Percentiles rank a stretch among this genome's conserved stretches.
phyloP scores from a whole-genome alignment of 495 filamentous ascomycete species.

The Cudoniella acicularis region DNA sequence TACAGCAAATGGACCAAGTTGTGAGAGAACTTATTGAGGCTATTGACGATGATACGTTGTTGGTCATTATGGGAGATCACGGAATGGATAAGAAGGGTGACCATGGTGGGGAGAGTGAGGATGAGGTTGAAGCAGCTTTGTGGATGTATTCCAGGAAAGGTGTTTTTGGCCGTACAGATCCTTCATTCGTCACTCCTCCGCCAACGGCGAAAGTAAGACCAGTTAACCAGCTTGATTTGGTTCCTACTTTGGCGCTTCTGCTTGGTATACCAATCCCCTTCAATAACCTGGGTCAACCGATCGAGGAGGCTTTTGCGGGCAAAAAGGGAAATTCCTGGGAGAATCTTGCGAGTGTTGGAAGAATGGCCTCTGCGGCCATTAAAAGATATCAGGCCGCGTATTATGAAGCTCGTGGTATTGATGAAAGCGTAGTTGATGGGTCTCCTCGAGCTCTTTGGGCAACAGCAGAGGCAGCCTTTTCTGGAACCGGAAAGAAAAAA shows the following conservation, averaged over 20 bases:
- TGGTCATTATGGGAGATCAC: slow-evolving; percentile 97
- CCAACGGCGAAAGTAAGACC: slow-evolving; percentile 71
- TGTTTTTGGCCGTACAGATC: slow-evolving; percentile 72
- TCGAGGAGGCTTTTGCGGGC: slow-evolving; percentile 89
- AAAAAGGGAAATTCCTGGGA: slow-evolving; percentile 61
- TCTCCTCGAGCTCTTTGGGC: slow-evolving; percentile 59
- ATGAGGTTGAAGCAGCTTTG: slow-evolving; percentile 88
- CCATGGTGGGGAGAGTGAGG: slow-evolving; percentile 93
- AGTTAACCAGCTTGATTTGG: slow-evolving; percentile 93
- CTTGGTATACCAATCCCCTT: slow-evolving; percentile 92
- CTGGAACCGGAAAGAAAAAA: slow-evolving; percentile 29
- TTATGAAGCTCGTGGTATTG: slow-evolving; percentile 55
- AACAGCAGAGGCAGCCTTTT: slow-evolving; percentile 32
- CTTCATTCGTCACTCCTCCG: slow-evolving; percentile 60
- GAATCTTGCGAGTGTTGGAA: slow-evolving; percentile 70
- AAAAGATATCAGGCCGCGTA: slow-evolving; percentile 74
- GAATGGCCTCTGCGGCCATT: slow-evolving; percentile 79
- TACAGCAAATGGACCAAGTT: slow-evolving; percentile 85
- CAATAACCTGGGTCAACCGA: slow-evolving; percentile 94
- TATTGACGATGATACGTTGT: slow-evolving; percentile 79
- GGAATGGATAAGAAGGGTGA: slow-evolving; percentile 98
- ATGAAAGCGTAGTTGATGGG: slow-evolving; percentile 50
- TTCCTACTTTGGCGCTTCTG: slow-evolving; percentile 83
- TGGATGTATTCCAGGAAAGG: slow-evolving; percentile 96
- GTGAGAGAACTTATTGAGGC: slow-evolving; percentile 65